Conservation (phyloP, 805 yeast species). For the Clavispora santaluciae region DNA sequence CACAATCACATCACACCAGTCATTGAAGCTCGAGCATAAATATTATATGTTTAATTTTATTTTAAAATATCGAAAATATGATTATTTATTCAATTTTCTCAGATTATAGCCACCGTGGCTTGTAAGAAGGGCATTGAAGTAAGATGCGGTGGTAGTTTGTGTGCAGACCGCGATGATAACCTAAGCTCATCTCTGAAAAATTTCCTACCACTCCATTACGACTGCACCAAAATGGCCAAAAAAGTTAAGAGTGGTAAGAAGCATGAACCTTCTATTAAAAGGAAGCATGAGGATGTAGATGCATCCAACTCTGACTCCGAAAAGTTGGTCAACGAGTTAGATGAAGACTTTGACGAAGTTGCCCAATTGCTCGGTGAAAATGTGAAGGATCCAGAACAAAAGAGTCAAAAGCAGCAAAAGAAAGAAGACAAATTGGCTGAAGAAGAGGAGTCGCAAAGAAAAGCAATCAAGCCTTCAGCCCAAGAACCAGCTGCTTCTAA, state of each 20-base stretch:
- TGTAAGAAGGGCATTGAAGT: too few relatives aligned
- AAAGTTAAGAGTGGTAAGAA: slow-evolving; percentile 2
- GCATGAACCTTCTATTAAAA: slow-evolving; percentile 2
- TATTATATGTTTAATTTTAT: too few relatives aligned
- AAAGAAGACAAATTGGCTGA: slow-evolving; percentile 14
- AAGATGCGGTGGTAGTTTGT: not conserved
- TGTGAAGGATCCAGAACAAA: slow-evolving; percentile 37
- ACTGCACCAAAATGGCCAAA: slow-evolving; percentile 9
- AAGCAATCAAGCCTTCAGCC: slow-evolving; percentile 26
- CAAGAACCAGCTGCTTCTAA: slow-evolving; percentile 22
- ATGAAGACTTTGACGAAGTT: slow-evolving; percentile 54
- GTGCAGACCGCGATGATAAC: slow-evolving; percentile 4
- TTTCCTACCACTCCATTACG: slow-evolving; percentile 1
- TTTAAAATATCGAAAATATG: too few relatives aligned
- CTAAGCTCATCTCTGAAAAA: slow-evolving; percentile 7
- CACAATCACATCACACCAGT: too few relatives aligned
- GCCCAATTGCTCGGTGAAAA: slow-evolving; percentile 47
- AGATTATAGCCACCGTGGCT: too few relatives aligned
- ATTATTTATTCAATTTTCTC: too few relatives aligned
- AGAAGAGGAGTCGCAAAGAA: slow-evolving; percentile 19
- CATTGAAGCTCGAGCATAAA: too few relatives aligned
- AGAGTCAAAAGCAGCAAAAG: slow-evolving; percentile 18
- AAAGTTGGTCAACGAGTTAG: slow-evolving; percentile 48
- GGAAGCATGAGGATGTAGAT: slow-evolving; percentile 26
- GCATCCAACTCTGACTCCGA: slow-evolving; percentile 34